Percentiles rank a stretch among this genome's conserved stretches.
These are phyloP conservation scores for Lophiotrema nucula DNA, from an alignment of 495 filamentous ascomycete genomes.

Conservation along the genomic window DNA sequence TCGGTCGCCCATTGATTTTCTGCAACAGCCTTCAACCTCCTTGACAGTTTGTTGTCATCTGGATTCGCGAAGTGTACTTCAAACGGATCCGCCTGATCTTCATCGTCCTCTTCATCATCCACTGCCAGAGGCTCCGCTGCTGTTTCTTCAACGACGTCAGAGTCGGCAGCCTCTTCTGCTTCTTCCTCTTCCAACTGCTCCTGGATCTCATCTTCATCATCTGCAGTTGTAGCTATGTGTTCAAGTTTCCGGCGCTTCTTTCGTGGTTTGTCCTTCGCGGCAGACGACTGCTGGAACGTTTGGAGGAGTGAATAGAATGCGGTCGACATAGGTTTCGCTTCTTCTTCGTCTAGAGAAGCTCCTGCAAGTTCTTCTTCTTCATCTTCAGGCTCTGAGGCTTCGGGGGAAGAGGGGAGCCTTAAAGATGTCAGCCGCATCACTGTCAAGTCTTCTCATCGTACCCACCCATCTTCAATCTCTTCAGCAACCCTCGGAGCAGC, in stretches of 20 bases:
- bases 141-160: neutral
- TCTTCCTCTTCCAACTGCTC: neutral
- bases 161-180: slow-evolving; percentile 5
- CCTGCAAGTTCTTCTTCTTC: slow-evolving; percentile 29
- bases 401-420: neutral
- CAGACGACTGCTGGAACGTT: slow-evolving; percentile 49
- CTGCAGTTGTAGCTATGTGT: neutral
- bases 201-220: slow-evolving; percentile 38
- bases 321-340: slow-evolving; percentile 26
- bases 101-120: slow-evolving; percentile 40
- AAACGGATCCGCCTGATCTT: slow-evolving; percentile 67
- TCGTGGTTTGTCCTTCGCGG: slow-evolving; percentile 54
- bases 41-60: slow-evolving; percentile 55
- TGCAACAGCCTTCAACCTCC: slow-evolving; percentile 52
- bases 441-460: neutral
- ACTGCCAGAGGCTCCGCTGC: slow-evolving; percentile 41
- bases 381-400: slow-evolving; percentile 14
- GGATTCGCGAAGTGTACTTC: slow-evolving; percentile 71
- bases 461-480: slow-evolving; percentile 22
- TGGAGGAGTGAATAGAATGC: slow-evolving; percentile 47
- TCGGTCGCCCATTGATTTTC: slow-evolving; percentile 60
- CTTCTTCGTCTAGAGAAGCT: slow-evolving; percentile 33
- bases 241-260: slow-evolving; percentile 67
- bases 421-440: neutral
- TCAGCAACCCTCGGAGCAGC: slow-evolving; percentile 14